phyloP scores from a whole-genome alignment of 2,329 filamentous ascomycete species.

The Hypoxylon rubiginosum region DNA sequence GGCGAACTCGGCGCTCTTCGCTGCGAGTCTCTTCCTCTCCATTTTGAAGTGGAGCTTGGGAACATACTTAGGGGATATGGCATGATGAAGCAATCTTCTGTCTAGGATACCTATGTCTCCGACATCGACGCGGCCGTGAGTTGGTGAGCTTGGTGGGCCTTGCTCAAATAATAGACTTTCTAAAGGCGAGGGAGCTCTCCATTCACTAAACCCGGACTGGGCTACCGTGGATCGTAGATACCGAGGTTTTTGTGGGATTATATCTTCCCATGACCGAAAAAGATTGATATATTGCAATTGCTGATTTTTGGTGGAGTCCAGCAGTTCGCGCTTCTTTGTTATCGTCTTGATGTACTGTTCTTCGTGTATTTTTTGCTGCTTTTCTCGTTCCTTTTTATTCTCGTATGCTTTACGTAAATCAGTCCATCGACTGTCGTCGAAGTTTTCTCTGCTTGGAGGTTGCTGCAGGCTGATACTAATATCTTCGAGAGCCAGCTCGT shows the following conservation, averaged over 20 bases:
- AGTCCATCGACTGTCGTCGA: conserved; percentile 32
- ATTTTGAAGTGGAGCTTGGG: conserved; percentile 41
- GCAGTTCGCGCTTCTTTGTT: conserved; percentile 1
- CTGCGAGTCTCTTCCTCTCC: conserved; percentile 34
- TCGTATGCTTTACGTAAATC: conserved; percentile 37
- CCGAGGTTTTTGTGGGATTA: conserved; percentile 1
- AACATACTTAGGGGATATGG: conserved; percentile 33
- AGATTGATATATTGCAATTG: conserved; percentile 11
- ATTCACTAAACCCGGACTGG: conserved; percentile 29
- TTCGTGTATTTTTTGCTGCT: conserved; percentile 10
- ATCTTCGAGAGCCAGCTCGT: conserved; percentile 37
- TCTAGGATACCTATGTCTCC: conserved; percentile 34
- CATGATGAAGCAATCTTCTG: conserved; percentile 29
- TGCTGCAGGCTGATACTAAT: conserved; percentile 26
- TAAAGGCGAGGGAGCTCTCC: conserved; percentile 24
- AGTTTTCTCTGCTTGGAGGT: conserved; percentile 23
- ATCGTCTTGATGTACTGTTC: conserved; percentile 9
- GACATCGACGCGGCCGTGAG: conserved; percentile 18
- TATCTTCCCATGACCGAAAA: conserved; percentile 8
- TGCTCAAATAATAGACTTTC: conserved; percentile 32
- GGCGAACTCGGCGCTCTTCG: conserved; percentile 35
- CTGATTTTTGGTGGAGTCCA: not conserved
- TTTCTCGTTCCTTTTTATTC: conserved; percentile 25
- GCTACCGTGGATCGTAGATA: conserved; percentile 7
- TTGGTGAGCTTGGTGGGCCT: not conserved